Evolutionary conservation across 306 rosid genomes (phyloP).

Genomic region (Lathyrus oleraceus): DNA sequence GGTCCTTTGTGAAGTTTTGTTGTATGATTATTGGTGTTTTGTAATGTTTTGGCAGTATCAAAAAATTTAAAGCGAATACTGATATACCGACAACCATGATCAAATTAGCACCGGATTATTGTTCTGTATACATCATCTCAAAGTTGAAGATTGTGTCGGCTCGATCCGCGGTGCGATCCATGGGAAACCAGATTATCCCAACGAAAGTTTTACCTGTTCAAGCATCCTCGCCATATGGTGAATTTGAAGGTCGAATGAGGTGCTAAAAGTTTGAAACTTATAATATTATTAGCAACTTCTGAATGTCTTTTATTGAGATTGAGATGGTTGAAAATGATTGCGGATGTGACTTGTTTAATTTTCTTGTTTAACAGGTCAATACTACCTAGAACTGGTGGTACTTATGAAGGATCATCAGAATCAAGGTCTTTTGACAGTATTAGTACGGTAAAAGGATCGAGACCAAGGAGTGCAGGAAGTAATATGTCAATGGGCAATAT

Average conservation of each 20-base stretch:
- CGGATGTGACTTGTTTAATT: background rate
- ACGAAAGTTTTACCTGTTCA: constrained; percentile 45
- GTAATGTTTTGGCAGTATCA: constrained; percentile 38
- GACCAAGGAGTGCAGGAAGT: constrained; percentile 48
- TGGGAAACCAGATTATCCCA: constrained; percentile 43
- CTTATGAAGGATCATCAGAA: constrained; percentile 41
- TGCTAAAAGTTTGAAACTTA: constrained; percentile 28
- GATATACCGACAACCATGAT: constrained; percentile 58
- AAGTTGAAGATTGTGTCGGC: constrained; percentile 75
- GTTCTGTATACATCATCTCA: constrained; percentile 75
- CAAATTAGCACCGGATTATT: constrained; percentile 73
- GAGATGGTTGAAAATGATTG: background rate
- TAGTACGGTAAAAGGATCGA: constrained; percentile 23
- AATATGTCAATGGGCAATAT: constrained; percentile 45
- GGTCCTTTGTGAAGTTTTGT: no score
- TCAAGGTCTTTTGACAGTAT: constrained; percentile 20
- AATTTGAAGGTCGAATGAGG: constrained; percentile 53
- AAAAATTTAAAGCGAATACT: constrained; percentile 56
- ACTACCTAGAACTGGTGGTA: constrained; percentile 36
- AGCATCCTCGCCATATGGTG: constrained; percentile 38
- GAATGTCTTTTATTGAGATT: constrained; percentile 5
- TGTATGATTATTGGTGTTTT: constrained; percentile 6
- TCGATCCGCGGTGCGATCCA: constrained; percentile 63
- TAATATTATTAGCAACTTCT: background rate
- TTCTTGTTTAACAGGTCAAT: constrained; percentile 40